phyloP scores from a whole-genome alignment of 2,329 filamentous ascomycete species.

The Orbilia blumenaviensis region DNA sequence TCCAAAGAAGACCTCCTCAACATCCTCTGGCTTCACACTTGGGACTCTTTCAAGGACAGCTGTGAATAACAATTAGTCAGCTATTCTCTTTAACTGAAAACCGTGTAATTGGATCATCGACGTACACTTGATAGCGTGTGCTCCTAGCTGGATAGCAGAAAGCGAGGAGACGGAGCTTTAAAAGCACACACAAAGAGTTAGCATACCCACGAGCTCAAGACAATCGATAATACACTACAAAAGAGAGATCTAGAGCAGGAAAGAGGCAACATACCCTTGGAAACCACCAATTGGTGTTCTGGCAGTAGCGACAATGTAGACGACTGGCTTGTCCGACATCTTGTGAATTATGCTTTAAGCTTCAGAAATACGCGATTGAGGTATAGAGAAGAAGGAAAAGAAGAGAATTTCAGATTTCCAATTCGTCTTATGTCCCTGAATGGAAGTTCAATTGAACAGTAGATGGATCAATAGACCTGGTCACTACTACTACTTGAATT shows the following conservation, averaged over 20 bases:
- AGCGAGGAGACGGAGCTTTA: conserved; percentile 85
- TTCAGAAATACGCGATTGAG: neutral
- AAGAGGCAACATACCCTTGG: conserved; percentile 73
- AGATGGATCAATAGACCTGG: too few relatives aligned
- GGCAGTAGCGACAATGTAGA: conserved; percentile 93
- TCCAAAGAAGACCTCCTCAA: conserved; percentile 97
- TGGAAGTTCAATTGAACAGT: too few relatives aligned
- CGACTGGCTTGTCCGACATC: conserved; percentile 63
- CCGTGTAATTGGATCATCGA: conserved; percentile 9
- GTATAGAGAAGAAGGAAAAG: neutral
- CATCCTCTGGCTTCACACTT: conserved; percentile 84
- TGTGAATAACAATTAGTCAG: conserved; percentile 57
- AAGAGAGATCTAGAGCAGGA: neutral
- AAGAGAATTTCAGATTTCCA: too few relatives aligned
- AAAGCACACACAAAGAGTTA: conserved; percentile 16
- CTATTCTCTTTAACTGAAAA: neutral
- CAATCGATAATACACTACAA: neutral
- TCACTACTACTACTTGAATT: too few relatives aligned
- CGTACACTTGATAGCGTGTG: conserved; percentile 90
- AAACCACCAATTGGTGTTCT: conserved; percentile 94
- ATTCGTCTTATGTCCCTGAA: too few relatives aligned
- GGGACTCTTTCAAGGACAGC: conserved; percentile 85
- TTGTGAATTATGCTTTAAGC: too few relatives aligned
- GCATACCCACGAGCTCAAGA: neutral
- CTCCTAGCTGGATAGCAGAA: conserved; percentile 84